Evolutionary conservation across 257 asterid genomes (phyloP).

Genomic region (Solanum piurae): DNA sequence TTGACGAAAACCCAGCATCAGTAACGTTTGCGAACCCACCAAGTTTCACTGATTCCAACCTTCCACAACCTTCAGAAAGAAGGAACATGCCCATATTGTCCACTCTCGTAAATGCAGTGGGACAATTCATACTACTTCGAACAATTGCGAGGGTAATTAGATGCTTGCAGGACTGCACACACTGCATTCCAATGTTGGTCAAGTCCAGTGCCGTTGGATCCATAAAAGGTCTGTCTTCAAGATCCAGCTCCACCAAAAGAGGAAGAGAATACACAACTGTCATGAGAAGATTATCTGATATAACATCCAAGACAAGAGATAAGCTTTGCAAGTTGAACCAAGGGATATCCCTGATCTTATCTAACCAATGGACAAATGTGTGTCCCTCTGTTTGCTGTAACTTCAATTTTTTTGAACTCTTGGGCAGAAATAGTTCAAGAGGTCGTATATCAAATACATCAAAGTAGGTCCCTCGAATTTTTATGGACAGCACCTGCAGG

Average conservation of each 20-base stretch:
- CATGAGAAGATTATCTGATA: conserved; percentile 43
- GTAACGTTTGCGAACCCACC: conserved; percentile 70
- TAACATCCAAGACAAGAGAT: conserved; percentile 51
- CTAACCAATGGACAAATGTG: conserved; percentile 19
- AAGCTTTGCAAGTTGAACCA: conserved; percentile 23
- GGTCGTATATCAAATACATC: conserved; percentile 19
- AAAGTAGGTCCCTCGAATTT: conserved; percentile 38
- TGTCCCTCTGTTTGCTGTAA: conserved; percentile 39
- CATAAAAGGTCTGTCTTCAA: conserved; percentile 53
- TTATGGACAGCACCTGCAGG: conserved; percentile 58
- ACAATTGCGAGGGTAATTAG: conserved; percentile 50
- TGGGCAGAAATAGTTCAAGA: conserved; percentile 38
- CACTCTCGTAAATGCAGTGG: conserved; percentile 35
- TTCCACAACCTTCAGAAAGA: conserved; percentile 44
- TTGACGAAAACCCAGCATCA: conserved; percentile 70
- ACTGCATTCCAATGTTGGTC: conserved; percentile 54
- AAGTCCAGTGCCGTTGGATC: conserved; percentile 45
- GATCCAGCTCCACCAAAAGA: conserved; percentile 52
- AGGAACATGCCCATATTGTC: conserved; percentile 66
- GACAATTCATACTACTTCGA: conserved; percentile 30
- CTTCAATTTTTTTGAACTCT: conserved; percentile 40
- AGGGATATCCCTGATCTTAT: conserved; percentile 9
- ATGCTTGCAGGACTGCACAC: conserved; percentile 24
- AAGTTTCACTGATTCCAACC: conserved; percentile 46
- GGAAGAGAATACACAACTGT: conserved; percentile 46